Percentiles rank a stretch among this genome's conserved stretches.
Evolutionary conservation across 305 asterid genomes (phyloP).

Genomic region (Solanum hybrid): DNA sequence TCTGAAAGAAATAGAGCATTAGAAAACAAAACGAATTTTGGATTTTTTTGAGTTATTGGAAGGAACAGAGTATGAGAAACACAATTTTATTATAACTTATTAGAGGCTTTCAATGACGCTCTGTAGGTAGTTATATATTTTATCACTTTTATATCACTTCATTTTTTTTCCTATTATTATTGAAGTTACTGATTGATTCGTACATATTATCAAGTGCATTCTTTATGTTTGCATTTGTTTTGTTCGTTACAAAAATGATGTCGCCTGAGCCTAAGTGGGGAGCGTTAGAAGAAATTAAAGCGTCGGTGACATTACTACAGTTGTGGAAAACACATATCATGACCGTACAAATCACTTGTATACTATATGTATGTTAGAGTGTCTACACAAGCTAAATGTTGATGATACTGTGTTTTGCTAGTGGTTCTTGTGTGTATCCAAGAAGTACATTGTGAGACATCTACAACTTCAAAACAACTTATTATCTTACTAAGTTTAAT

Average conservation of each 20-base stretch:
- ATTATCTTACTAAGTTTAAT: neutral
- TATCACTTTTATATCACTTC: neutral
- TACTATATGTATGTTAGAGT: neutral
- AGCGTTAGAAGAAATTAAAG: no score
- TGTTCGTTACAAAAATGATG: neutral
- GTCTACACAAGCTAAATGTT: neutral
- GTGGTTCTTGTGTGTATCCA: neutral
- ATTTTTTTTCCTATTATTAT: neutral
- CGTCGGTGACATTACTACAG: neutral
- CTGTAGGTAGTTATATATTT: neutral
- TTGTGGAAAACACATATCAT: neutral
- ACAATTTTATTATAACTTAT: neutral
- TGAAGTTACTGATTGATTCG: neutral
- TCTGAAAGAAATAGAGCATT: neutral
- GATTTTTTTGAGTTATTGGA: neutral
- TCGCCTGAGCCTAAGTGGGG: neutral
- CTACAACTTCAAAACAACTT: neutral
- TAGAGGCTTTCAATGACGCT: neutral
- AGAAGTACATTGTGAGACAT: neutral
- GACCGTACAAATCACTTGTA: neutral
- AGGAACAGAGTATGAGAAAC: neutral
- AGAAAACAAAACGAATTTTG: neutral
- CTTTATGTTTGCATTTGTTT: neutral
- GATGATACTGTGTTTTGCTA: neutral
- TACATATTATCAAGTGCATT: neutral